Base-by-base conservation (phyloP, 2,329 filamentous ascomycete genomes). In the Fusarium newnesense region DNA sequence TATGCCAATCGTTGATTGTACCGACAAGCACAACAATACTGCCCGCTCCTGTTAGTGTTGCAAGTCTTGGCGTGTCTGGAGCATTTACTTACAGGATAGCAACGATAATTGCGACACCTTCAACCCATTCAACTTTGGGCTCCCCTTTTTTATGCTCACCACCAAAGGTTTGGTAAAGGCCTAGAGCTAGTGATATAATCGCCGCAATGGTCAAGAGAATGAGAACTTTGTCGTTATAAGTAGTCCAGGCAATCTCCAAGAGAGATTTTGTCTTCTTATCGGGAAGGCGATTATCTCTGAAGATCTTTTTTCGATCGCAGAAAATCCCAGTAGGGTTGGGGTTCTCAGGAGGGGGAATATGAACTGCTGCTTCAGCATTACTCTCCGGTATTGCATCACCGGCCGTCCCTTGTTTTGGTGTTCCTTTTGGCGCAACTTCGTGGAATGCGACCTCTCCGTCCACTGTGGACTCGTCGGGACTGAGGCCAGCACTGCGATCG, bases 181-280 rank as follows among this genome's bases (percentile, higher is more conserved):
- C 92, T 16, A 94, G 84, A 13, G 89, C 90, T 12, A 94, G 81
- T 1, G 92, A 94, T 16, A 94, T 86, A 16, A 91, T 83, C 4
- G 92, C 92, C 15, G 92, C 92, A 40, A 90, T 85, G 1, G 91
- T 92, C 67, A 94, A 83, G 10, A 94, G 82, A 43, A 94, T 91
- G 43, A 94, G 87, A 40, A 94, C 90, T 72, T 92, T 92, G 81
- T 94, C 92, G 74, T 93, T 92, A 80, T 92, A 93, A 6, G 92
- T 91, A 69, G 88, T 88, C 91, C 91, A 94, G 66, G 91, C 86
- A 32, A 93, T 81, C 72, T 86, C 84, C 75, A 89, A 85, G 44
- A 93, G 85, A 4, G 89, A 86, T 34, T 89, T 90, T 4, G 87
- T 84, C 79, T 92, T 91, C 78, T 91, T 90, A 47, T 89, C 86